Evolutionary conservation across 441 rosid species (phyloP).

Genomic region (Brassica balearica): DNA sequence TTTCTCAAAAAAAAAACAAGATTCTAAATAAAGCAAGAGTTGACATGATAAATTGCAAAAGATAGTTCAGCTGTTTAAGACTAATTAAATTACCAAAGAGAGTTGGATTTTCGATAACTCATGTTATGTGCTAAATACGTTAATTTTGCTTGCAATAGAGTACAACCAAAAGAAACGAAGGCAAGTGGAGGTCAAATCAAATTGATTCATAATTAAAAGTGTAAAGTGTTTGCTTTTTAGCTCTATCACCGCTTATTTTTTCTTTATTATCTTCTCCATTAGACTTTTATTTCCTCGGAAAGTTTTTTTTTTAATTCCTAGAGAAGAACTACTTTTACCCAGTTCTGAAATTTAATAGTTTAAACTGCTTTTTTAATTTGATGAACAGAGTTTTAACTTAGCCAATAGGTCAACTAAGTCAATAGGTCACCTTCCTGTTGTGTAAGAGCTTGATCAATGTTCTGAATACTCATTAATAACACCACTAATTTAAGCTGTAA

Average conservation of each 20-base stretch:
- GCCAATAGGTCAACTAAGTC: background rate
- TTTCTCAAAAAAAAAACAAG: too few relatives aligned
- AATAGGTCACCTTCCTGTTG: background rate
- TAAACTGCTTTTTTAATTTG: background rate
- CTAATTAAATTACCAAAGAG: background rate
- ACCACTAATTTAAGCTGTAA: background rate
- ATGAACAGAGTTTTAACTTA: background rate
- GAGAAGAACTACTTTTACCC: background rate
- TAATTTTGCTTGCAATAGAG: constrained; percentile 10
- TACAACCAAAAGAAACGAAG: constrained; percentile 23
- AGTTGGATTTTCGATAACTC: constrained; percentile 13
- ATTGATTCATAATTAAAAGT: constrained; percentile 34
- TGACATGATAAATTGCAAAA: background rate
- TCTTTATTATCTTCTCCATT: background rate
- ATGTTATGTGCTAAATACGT: constrained; percentile 6
- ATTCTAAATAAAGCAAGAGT: background rate
- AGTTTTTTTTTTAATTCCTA: background rate
- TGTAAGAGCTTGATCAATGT: constrained; percentile 1
- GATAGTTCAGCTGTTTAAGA: background rate
- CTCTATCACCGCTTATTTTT: constrained; percentile 5
- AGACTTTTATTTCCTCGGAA: constrained; percentile 32
- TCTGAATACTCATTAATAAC: background rate
- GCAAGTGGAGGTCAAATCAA: constrained; percentile 44
- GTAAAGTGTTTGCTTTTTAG: constrained; percentile 32
- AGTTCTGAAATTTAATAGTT: background rate